A percentile compares a stretch with the other conserved stretches of the same genome.
Conservation (phyloP, 768 basidiomycete genomes). For the Auriculariales sp. region DNA sequence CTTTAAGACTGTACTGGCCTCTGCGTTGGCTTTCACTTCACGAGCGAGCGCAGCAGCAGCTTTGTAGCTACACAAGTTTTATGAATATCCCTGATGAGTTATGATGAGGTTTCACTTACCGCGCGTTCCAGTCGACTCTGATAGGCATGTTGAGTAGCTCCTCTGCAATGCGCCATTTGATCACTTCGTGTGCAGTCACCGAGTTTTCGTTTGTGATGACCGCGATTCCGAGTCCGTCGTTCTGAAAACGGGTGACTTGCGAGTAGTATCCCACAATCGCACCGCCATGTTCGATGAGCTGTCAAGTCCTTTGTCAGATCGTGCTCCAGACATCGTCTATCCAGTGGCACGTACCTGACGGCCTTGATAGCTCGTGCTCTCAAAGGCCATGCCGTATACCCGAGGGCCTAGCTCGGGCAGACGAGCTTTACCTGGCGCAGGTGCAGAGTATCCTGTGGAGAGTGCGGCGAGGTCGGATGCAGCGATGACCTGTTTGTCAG, state of each 20-base stretch:
- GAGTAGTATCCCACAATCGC: not conserved
- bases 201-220: not conserved
- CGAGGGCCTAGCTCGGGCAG: not conserved
- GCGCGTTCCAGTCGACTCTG: not conserved
- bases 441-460: not conserved
- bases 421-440: not conserved
- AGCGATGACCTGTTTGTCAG: not conserved
- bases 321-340: not conserved
- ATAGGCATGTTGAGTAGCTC: not conserved
- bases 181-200: not conserved
- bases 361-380: not conserved
- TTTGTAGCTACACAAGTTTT: not conserved
- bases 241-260: not conserved
- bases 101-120: not conserved
- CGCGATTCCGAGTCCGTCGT: not conserved
- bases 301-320: not conserved
- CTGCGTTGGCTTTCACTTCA: not conserved
- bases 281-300: not conserved
- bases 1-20: not conserved
- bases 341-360: not conserved
- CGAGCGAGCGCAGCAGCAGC: not conserved
- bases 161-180: not conserved
- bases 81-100: not conserved
- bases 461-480: not conserved
- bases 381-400: not conserved